Conservation (phyloP, 495 filamentous ascomycete species). For the Letharia lupina region DNA sequence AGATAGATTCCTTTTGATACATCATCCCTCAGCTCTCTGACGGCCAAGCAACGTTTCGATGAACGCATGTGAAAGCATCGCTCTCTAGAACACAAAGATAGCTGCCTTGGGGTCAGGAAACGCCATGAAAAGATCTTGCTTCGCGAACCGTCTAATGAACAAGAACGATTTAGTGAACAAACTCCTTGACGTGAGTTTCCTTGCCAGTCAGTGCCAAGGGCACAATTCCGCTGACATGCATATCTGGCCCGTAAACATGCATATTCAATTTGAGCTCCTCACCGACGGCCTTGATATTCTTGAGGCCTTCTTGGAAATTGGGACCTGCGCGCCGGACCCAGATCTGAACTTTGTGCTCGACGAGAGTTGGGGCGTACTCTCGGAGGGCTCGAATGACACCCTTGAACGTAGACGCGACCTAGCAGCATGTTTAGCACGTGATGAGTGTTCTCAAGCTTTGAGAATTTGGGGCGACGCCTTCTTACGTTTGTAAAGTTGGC, state of each 20-base stretch:
- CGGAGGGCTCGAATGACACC: slow-evolving; percentile 96
- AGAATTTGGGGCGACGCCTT: slow-evolving; percentile 2
- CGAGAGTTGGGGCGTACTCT: slow-evolving; percentile 74
- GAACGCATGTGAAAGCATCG: not conserved
- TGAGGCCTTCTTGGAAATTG: slow-evolving; percentile 99
- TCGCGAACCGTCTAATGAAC: slow-evolving; percentile 7
- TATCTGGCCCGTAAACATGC: slow-evolving; percentile 96
- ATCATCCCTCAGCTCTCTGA: not conserved
- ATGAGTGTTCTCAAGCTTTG: not conserved
- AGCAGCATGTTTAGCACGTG: slow-evolving; percentile 25
- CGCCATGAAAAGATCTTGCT: not conserved
- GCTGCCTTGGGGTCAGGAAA: not conserved
- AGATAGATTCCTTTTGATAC: not conserved
- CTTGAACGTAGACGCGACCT: slow-evolving; percentile 97
- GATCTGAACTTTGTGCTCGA: slow-evolving; percentile 97
- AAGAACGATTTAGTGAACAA: slow-evolving; percentile 21
- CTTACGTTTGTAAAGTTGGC: slow-evolving; percentile 92
- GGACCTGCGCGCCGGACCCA: slow-evolving; percentile 98
- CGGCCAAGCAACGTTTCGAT: not conserved
- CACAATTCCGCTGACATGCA: slow-evolving; percentile 71
- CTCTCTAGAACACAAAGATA: not conserved
- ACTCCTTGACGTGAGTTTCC: slow-evolving; percentile 42
- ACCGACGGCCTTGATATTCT: slow-evolving; percentile 97
- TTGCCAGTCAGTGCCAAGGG: slow-evolving; percentile 57
- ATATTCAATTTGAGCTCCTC: slow-evolving; percentile 87